phyloP scores from a whole-genome alignment of 169 alveolate genomes.

The Cystoisospora suis region DNA sequence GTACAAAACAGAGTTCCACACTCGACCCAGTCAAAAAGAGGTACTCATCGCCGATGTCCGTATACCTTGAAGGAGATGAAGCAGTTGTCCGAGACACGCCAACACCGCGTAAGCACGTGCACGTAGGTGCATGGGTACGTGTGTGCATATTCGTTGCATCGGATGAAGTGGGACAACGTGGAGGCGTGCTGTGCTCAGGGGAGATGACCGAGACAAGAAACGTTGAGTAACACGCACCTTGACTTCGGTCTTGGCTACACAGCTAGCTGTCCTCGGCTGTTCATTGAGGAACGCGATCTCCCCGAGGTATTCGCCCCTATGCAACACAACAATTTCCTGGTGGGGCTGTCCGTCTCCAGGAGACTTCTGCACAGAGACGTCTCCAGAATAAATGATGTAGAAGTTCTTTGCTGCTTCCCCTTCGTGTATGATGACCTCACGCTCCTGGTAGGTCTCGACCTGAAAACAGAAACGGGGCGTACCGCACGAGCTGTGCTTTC shows the following conservation, averaged over 20 bases:
- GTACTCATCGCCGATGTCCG: no score
- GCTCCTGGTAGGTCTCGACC: constrained; percentile 56
- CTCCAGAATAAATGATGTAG: constrained; percentile 75
- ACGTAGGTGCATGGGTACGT: no score
- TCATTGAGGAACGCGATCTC: constrained; percentile 74
- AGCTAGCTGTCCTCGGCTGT: constrained; percentile 71
- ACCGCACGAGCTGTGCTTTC: no score
- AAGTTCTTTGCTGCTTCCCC: constrained; percentile 79
- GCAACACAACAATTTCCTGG: constrained; percentile 61
- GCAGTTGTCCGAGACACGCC: no score
- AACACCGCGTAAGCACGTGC: no score
- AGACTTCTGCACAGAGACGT: constrained; percentile 74
- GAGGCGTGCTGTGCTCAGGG: background rate
- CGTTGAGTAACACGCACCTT: constrained; percentile 61
- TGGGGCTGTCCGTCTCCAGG: constrained; percentile 68
- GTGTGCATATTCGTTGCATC: no score
- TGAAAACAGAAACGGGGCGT: no score
- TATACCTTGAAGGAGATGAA: no score
- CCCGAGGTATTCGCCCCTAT: constrained; percentile 77
- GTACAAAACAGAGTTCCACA: no score
- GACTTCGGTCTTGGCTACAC: constrained; percentile 75
- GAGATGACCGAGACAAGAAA: no score
- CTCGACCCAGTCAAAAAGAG: no score
- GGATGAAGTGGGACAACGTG: no score
- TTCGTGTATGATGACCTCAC: constrained; percentile 73